A percentile compares a stretch with the other conserved stretches of the same genome.
Evolutionary conservation across 2,329 filamentous ascomycete genomes (phyloP).

Genomic region (Cladophialophora bantiana): DNA sequence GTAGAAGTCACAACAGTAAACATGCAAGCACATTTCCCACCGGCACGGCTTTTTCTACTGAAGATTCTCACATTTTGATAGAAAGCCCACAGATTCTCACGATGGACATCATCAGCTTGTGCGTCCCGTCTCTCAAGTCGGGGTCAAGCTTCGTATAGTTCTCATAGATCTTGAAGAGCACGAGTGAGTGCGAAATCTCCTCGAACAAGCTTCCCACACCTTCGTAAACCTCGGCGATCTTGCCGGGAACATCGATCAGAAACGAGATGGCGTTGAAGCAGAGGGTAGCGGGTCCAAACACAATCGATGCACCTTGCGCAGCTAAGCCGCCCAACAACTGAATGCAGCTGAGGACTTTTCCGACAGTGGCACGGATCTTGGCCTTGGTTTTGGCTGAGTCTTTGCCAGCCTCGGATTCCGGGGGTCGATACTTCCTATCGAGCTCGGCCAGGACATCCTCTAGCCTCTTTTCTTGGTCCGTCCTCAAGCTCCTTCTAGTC

Average conservation of each 20-base stretch:
- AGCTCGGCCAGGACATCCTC: slow-evolving; percentile 2
- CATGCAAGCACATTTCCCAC: not conserved
- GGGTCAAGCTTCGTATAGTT: not conserved
- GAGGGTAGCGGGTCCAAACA: slow-evolving; percentile 42
- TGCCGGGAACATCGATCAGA: slow-evolving; percentile 42
- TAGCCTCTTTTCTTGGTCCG: slow-evolving; percentile 8
- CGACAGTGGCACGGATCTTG: not conserved
- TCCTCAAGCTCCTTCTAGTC: slow-evolving; percentile 5
- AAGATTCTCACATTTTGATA: not conserved
- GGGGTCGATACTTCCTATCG: not conserved
- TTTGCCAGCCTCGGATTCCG: not conserved
- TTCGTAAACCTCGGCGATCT: slow-evolving; percentile 44
- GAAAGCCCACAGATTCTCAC: not conserved
- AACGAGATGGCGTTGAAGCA: slow-evolving; percentile 45
- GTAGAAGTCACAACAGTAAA: not conserved
- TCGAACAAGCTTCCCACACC: slow-evolving; percentile 41
- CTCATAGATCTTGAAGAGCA: slow-evolving; percentile 11
- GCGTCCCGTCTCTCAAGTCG: slow-evolving; percentile 40
- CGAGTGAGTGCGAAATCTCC: slow-evolving; percentile 41
- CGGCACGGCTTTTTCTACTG: not conserved
- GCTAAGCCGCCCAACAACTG: slow-evolving; percentile 6
- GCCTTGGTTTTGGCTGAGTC: not conserved
- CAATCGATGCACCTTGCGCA: slow-evolving; percentile 11
- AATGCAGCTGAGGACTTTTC: slow-evolving; percentile 3
- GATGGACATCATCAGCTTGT: not conserved